Conservation (phyloP, 2,329 filamentous ascomycete species). For the Bimuria novae-zelandiae region DNA sequence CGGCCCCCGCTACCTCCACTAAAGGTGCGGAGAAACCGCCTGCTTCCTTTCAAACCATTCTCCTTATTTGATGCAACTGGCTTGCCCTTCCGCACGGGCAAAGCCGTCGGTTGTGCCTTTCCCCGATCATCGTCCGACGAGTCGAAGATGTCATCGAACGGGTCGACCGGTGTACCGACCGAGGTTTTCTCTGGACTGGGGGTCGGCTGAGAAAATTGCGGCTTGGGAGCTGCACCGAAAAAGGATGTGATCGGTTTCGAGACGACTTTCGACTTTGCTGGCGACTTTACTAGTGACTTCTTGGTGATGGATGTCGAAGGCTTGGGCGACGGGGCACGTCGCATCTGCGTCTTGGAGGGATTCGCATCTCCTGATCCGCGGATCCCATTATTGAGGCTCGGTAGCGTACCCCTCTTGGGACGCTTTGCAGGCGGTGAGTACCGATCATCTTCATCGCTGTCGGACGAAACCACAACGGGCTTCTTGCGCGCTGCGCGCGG, state of each 20-base stretch:
- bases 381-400: slow-evolving; percentile 22
- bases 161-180: slow-evolving; percentile 23
- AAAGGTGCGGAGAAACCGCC: slow-evolving; percentile 51
- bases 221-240: slow-evolving; percentile 52
- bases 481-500: slow-evolving; percentile 44
- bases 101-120: slow-evolving; percentile 22
- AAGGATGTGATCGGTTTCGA: slow-evolving; percentile 55
- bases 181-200: slow-evolving; percentile 46
- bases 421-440: slow-evolving; percentile 39
- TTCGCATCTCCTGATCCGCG: slow-evolving; percentile 20
- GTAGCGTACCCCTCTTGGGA: slow-evolving; percentile 35
- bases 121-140: slow-evolving; percentile 40
- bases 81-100: slow-evolving; percentile 39
- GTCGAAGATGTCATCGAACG: slow-evolving; percentile 44
- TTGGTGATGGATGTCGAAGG: slow-evolving; percentile 22
- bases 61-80: slow-evolving; percentile 25
- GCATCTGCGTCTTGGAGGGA: slow-evolving; percentile 23
- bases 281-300: slow-evolving; percentile 38
- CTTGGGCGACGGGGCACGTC: slow-evolving; percentile 28
- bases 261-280: slow-evolving; percentile 43
- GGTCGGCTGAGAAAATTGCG: slow-evolving; percentile 45
- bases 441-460: slow-evolving; percentile 34
- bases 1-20: slow-evolving; percentile 42
- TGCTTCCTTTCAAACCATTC: slow-evolving; percentile 37
- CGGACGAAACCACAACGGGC: slow-evolving; percentile 44